phyloP scores from a whole-genome alignment of 495 filamentous ascomycete genomes.

The Podospora pseudoanserina region DNA sequence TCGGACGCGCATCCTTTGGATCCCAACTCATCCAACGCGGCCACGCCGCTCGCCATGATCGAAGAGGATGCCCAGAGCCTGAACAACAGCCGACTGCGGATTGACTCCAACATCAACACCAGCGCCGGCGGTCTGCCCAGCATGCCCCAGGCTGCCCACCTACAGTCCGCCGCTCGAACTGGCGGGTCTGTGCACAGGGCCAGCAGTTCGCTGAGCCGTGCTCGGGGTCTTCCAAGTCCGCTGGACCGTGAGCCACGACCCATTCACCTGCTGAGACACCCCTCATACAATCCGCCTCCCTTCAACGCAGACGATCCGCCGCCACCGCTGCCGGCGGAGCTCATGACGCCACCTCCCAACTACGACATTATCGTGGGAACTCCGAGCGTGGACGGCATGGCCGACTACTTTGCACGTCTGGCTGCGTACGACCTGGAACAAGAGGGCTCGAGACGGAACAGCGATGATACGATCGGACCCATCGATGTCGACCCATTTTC shows the following conservation, averaged over 20 bases:
- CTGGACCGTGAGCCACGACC: conserved; percentile 49
- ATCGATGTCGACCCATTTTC: conserved; percentile 13
- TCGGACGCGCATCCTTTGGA: conserved; percentile 60
- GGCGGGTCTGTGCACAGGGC: not conserved
- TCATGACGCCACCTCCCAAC: conserved; percentile 81
- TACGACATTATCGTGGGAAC: conserved; percentile 84
- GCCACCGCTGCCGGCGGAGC: conserved; percentile 40
- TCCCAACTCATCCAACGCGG: conserved; percentile 31
- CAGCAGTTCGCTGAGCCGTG: conserved; percentile 9
- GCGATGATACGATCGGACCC: conserved; percentile 10
- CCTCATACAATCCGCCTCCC: conserved; percentile 84
- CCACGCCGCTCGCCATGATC: conserved; percentile 23
- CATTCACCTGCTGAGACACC: conserved; percentile 84
- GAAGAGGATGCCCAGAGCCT: conserved; percentile 25
- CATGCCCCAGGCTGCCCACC: conserved; percentile 31
- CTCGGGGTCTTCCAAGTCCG: conserved; percentile 17
- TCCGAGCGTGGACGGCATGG: conserved; percentile 72
- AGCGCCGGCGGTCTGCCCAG: conserved; percentile 14
- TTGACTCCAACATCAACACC: conserved; percentile 24
- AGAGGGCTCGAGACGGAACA: conserved; percentile 18
- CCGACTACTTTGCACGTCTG: conserved; percentile 79
- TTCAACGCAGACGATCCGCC: conserved; percentile 89
- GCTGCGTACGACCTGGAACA: conserved; percentile 42
- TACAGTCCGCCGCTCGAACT: conserved; percentile 19
- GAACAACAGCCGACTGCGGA: conserved; percentile 15